phyloP scores from a whole-genome alignment of 495 filamentous ascomycete genomes.

The Elasticomyces elasticus region DNA sequence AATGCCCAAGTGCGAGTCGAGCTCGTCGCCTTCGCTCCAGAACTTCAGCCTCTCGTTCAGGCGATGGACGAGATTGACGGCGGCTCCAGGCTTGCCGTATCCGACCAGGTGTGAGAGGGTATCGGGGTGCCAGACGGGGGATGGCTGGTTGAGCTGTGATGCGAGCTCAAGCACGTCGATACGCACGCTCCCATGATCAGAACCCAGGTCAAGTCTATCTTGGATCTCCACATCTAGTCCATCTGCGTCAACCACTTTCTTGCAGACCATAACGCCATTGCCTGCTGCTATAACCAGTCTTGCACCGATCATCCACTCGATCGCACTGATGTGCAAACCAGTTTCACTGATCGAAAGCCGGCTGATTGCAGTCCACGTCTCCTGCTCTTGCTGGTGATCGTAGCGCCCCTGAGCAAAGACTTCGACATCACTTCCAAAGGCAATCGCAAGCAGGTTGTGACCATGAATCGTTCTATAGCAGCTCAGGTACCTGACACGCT shows the following conservation, averaged over 20 bases:
- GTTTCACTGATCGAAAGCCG: slow-evolving; percentile 2
- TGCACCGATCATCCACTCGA: slow-evolving; percentile 77
- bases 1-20: slow-evolving; percentile 74
- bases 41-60: slow-evolving; percentile 75
- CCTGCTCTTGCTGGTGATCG: slow-evolving; percentile 3
- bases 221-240: slow-evolving; percentile 60
- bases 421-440: slow-evolving; percentile 1
- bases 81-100: slow-evolving; percentile 61
- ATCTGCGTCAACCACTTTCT: slow-evolving; percentile 22
- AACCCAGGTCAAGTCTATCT: slow-evolving; percentile 46
- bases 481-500: neutral
- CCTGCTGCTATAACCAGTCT: slow-evolving; percentile 80
- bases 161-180: slow-evolving; percentile 1
- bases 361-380: slow-evolving; percentile 9
- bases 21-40: slow-evolving; percentile 66
- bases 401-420: slow-evolving; percentile 14
- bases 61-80: slow-evolving; percentile 62
- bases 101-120: slow-evolving; percentile 84
- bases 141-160: slow-evolving; percentile 66
- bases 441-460: slow-evolving; percentile 8
- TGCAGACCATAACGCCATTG: slow-evolving; percentile 76
- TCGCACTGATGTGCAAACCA: slow-evolving; percentile 71
- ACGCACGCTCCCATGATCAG: neutral
- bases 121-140: slow-evolving; percentile 90
- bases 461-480: neutral